A percentile compares a stretch with the other conserved stretches of the same genome.
phyloP scores from a whole-genome alignment of 2,329 filamentous ascomycete species.

The Talaromyces sp. region DNA sequence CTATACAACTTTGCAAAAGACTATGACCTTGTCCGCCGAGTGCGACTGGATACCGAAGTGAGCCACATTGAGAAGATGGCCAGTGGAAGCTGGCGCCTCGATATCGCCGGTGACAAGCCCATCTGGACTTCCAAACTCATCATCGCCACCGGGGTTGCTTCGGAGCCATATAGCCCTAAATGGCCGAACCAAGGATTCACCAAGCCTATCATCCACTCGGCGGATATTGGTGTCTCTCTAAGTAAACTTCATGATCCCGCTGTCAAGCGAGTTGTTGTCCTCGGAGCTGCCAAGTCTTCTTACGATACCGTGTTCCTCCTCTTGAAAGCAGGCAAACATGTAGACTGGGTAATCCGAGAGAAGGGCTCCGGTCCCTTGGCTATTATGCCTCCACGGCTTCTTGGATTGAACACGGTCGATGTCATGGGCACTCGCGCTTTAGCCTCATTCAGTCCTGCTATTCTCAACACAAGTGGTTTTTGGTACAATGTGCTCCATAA shows the following conservation, averaged over 20 bases:
- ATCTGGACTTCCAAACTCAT: slow-evolving; percentile 1
- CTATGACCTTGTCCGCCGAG: slow-evolving; percentile 1
- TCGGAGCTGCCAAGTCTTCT: slow-evolving; percentile 5
- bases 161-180: background rate
- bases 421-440: slow-evolving; percentile 9
- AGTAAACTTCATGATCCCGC: background rate
- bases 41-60: background rate
- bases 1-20: slow-evolving; percentile 1
- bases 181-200: background rate
- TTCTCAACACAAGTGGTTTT: background rate
- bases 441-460: slow-evolving; percentile 8
- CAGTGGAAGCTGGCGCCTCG: background rate
- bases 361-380: background rate
- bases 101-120: background rate
- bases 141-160: background rate
- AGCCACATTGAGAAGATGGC: background rate
- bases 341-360: slow-evolving; percentile 1
- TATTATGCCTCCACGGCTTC: slow-evolving; percentile 4
- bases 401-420: slow-evolving; percentile 5
- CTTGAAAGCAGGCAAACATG: slow-evolving; percentile 7
- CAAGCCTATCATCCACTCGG: background rate
- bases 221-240: background rate
- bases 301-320: slow-evolving; percentile 3
- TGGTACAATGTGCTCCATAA: background rate
- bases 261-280: background rate